Percentiles rank a stretch among this genome's conserved stretches.
Evolutionary conservation across 306 rosid genomes (phyloP).

Genomic region (Arachis hypogaea): DNA sequence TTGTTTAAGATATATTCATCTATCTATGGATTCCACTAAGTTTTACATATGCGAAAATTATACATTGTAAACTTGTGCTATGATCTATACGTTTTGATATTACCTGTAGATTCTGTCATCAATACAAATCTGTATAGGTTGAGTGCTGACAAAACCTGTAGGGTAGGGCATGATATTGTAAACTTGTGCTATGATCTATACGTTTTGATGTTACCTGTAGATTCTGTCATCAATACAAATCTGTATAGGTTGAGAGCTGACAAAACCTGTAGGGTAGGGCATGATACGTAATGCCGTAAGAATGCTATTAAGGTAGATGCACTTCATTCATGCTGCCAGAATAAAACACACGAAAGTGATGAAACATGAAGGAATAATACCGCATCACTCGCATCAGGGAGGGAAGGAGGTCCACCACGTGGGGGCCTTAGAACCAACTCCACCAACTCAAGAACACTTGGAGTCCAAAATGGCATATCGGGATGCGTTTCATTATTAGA

Average conservation of each 20-base stretch:
- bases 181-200: too few species aligned
- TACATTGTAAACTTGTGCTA: neutral
- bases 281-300: neutral
- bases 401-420: slow-evolving; percentile 87
- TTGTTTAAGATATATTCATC: too few species aligned
- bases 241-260: slow-evolving; percentile 92
- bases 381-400: slow-evolving; percentile 84
- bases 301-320: slow-evolving; percentile 32
- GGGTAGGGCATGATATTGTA: neutral
- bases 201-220: slow-evolving; percentile 50
- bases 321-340: slow-evolving; percentile 24
- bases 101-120: slow-evolving; percentile 70
- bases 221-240: slow-evolving; percentile 75
- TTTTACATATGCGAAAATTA: too few species aligned
- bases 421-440: slow-evolving; percentile 74
- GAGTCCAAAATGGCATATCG: slow-evolving; percentile 56
- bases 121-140: slow-evolving; percentile 79
- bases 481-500: slow-evolving; percentile 31
- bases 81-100: slow-evolving; percentile 15
- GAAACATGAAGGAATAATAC: slow-evolving; percentile 52
- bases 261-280: slow-evolving; percentile 56
- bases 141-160: slow-evolving; percentile 85
- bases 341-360: slow-evolving; percentile 24
- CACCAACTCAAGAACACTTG: slow-evolving; percentile 68
- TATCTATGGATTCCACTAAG: too few species aligned